A percentile compares a stretch with the other conserved stretches of the same genome.
These are phyloP conservation scores for Apophysomyces ossiformis DNA, from an alignment of 371 early-diverging fungal genomes.

Conservation along the genomic window DNA sequence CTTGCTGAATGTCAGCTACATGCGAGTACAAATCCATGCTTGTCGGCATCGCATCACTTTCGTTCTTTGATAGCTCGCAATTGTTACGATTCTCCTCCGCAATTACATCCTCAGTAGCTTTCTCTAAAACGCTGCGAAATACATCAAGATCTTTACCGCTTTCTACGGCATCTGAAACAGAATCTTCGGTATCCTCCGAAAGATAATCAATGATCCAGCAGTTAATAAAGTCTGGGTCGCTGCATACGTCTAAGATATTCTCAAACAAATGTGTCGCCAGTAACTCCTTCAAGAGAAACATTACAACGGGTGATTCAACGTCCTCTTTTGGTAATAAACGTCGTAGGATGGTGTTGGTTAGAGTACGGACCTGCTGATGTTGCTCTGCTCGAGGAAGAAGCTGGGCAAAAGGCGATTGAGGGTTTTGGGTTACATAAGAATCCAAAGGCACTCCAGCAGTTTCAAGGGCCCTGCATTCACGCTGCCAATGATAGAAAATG, in stretches of 20 bases:
- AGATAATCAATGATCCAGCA: slow-evolving; percentile 42
- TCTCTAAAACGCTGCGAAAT: slow-evolving; percentile 28
- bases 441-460: slow-evolving; percentile 39
- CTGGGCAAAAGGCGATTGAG: slow-evolving; percentile 57
- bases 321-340: slow-evolving; percentile 39
- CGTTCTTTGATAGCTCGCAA: background rate
- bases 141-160: slow-evolving; percentile 16
- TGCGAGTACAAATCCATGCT: background rate
- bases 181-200: slow-evolving; percentile 22
- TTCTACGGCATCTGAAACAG: background rate
- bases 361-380: slow-evolving; percentile 39
- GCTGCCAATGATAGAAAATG: slow-evolving; percentile 24
- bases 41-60: background rate
- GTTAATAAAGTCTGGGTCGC: slow-evolving; percentile 55
- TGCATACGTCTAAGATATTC: slow-evolving; percentile 33
- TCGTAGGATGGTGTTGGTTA: slow-evolving; percentile 40
- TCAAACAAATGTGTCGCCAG: slow-evolving; percentile 46
- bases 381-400: slow-evolving; percentile 45
- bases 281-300: slow-evolving; percentile 41
- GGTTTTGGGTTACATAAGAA: slow-evolving; percentile 39
- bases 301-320: slow-evolving; percentile 33
- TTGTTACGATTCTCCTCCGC: slow-evolving; percentile 15
- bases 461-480: slow-evolving; percentile 53
- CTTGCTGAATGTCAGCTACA: slow-evolving; percentile 3
- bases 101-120: slow-evolving; percentile 37